Evolutionary conservation across 495 filamentous ascomycete species (phyloP).

Genomic region (Eremomyces bilateralis): DNA sequence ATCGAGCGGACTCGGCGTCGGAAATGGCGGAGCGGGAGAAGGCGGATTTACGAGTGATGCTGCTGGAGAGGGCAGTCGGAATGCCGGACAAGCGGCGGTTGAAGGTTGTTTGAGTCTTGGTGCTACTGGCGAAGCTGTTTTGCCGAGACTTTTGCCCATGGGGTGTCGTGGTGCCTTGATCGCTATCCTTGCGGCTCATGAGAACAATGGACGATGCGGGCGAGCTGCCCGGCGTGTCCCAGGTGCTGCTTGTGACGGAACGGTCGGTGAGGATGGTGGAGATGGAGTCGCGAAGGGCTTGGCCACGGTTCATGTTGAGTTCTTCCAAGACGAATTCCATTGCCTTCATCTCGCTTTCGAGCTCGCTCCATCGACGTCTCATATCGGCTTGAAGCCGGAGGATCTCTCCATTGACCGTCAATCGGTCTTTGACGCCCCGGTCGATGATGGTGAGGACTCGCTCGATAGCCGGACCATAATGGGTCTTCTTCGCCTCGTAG

Average conservation of each 20-base stretch:
- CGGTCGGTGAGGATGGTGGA: constrained; percentile 79
- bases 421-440: constrained; percentile 70
- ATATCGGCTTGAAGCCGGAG: constrained; percentile 64
- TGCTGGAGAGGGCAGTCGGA: constrained; percentile 10
- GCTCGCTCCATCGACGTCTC: constrained; percentile 49
- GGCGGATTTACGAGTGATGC: constrained; percentile 13
- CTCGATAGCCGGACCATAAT: constrained; percentile 89
- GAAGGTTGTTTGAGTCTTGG: constrained; percentile 2
- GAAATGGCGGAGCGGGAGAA: constrained; percentile 14
- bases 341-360: constrained; percentile 53
- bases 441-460: constrained; percentile 77
- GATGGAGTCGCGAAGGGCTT: constrained; percentile 77
- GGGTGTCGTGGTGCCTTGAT: constrained; percentile 8
- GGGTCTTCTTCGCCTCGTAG: constrained; percentile 85
- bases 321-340: constrained; percentile 58
- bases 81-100: constrained; percentile 14
- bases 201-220: constrained; percentile 68
- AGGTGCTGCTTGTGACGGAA: constrained; percentile 46
- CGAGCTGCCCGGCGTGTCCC: constrained; percentile 69
- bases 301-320: constrained; percentile 37
- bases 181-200: constrained; percentile 17
- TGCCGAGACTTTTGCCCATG: constrained; percentile 12
- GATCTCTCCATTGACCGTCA: constrained; percentile 91
- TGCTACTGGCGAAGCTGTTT: constrained; percentile 9
- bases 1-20: constrained; percentile 8